phyloP scores from a whole-genome alignment of 306 rosid genomes.

The Cucumis sativus region Cucumber_9930_V3 NC_026655.2:26642501-26643000 shows the following conservation, averaged over 20 bases:
- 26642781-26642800: neutral
- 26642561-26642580: neutral
- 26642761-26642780: neutral
- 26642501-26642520: neutral
- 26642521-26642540: neutral
- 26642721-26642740: neutral
- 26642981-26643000: neutral
- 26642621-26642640: neutral
- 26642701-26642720: neutral
- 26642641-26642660: neutral
- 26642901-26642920: neutral
- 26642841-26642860: neutral
- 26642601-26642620: neutral
- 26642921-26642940: neutral
- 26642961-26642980: neutral
- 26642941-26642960: neutral
- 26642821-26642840: neutral
- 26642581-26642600: neutral
- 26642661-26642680: neutral
- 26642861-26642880: neutral
- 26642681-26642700: neutral
- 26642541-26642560: neutral
- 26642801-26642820: neutral
- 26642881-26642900: neutral
- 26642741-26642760: neutral